phyloP scores from a whole-genome alignment of 495 filamentous ascomycete species.

The Penicillium samsonianum region DNA sequence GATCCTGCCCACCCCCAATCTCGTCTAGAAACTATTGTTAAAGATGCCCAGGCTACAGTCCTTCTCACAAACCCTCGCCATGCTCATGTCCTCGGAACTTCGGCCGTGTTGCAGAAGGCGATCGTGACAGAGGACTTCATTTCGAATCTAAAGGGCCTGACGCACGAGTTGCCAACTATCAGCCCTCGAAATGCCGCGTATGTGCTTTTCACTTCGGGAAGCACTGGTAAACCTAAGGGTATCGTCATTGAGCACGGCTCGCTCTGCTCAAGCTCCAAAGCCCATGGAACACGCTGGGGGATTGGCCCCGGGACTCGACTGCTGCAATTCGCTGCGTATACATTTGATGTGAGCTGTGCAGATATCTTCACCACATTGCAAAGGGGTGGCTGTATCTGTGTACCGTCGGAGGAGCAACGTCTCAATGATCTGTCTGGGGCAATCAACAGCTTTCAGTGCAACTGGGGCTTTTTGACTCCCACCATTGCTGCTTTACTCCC shows the following conservation, averaged over 20 bases:
- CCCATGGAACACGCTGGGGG: constrained; percentile 25
- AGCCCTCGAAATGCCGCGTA: constrained; percentile 26
- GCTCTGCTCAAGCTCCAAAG: constrained; percentile 16
- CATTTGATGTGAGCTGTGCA: constrained; percentile 36
- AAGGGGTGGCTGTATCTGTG: constrained; percentile 41
- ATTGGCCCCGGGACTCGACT: constrained; percentile 8
- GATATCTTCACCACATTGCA: constrained; percentile 40
- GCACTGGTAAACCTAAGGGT: constrained; percentile 46
- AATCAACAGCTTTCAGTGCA: constrained; percentile 31
- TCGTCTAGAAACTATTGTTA: constrained; percentile 27
- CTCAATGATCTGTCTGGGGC: constrained; percentile 24
- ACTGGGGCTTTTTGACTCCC: constrained; percentile 37
- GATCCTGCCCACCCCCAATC: constrained; percentile 40
- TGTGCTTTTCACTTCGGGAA: constrained; percentile 45
- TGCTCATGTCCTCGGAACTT: not conserved
- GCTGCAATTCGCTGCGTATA: constrained; percentile 30
- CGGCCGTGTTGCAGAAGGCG: not conserved
- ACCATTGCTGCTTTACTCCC: constrained; percentile 33
- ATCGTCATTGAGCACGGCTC: constrained; percentile 29
- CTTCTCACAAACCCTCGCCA: constrained; percentile 15
- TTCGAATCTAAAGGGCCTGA: not conserved
- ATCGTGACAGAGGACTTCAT: not conserved
- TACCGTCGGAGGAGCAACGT: constrained; percentile 35
- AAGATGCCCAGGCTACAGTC: constrained; percentile 19
- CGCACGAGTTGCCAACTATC: not conserved